These are phyloP conservation scores for Gonapodya sp. DNA, from an alignment of 192 early-diverging fungal species.

Conservation along the genomic window DNA sequence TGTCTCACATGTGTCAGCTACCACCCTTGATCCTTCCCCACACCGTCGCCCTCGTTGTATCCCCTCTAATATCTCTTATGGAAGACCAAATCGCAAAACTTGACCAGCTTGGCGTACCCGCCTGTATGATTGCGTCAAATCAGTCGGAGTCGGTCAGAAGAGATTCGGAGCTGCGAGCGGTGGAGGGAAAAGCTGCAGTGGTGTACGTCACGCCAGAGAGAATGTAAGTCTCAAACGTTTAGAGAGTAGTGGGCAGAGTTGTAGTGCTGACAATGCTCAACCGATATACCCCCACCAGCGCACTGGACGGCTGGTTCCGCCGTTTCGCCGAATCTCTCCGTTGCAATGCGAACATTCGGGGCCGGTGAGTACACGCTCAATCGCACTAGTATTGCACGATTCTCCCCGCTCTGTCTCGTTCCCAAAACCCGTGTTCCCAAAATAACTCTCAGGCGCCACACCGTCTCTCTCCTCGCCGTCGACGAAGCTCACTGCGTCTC, in stretches of 20 bases:
- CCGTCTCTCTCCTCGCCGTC: slow-evolving; percentile 19
- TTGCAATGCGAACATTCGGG: slow-evolving; percentile 21
- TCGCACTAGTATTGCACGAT: background rate
- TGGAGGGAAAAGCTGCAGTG: slow-evolving; percentile 16
- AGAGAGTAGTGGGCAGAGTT: background rate
- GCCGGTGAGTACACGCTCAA: slow-evolving; percentile 25
- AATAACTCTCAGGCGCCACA: background rate
- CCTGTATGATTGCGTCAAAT: background rate
- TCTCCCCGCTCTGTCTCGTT: background rate
- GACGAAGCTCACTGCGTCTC: slow-evolving; percentile 16
- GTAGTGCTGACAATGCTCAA: slow-evolving; percentile 17
- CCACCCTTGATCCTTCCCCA: slow-evolving; percentile 24
- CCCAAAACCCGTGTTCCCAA: background rate
- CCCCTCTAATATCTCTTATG: slow-evolving; percentile 14
- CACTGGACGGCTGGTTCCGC: background rate
- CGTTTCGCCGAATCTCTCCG: background rate
- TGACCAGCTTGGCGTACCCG: background rate
- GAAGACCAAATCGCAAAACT: slow-evolving; percentile 7
- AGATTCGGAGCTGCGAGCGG: background rate
- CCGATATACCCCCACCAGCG: slow-evolving; percentile 18
- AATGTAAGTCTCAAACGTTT: slow-evolving; percentile 10
- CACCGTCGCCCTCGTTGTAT: slow-evolving; percentile 19
- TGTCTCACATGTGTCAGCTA: no score
- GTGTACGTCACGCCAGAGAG: slow-evolving; percentile 43
- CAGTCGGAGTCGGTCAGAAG: background rate